phyloP scores from a whole-genome alignment of 345 rosid genomes.

The Melastoma malabathricum region DNA sequence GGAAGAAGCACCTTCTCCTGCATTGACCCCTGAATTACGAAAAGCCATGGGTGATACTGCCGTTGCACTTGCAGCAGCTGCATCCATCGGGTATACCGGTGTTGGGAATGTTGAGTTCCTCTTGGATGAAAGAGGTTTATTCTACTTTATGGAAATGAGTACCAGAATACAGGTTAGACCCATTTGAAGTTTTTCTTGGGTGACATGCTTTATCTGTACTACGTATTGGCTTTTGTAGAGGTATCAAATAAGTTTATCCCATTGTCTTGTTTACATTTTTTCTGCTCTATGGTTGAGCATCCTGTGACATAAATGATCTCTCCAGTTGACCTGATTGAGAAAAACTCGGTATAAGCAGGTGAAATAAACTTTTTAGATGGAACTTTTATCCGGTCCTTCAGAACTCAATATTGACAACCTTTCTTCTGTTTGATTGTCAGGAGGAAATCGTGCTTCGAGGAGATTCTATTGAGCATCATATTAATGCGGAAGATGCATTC shows the following conservation, averaged over 20 bases:
- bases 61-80: conserved; percentile 96
- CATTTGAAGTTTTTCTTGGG: background rate
- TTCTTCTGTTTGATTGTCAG: conserved; percentile 20
- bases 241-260: background rate
- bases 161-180: conserved; percentile 82
- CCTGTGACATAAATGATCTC: conserved; percentile 99
- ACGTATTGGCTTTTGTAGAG: background rate
- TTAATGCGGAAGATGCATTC: conserved; percentile 97
- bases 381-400: background rate
- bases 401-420: background rate
- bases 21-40: conserved; percentile 80
- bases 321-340: conserved; percentile 87
- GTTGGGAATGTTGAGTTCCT: conserved; percentile 97
- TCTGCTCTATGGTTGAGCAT: conserved; percentile 67
- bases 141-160: conserved; percentile 99
- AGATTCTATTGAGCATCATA: conserved; percentile 96
- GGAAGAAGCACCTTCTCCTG: conserved; percentile 99
- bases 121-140: conserved; percentile 94
- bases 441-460: conserved; percentile 93
- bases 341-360: conserved; percentile 85
- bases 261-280: background rate
- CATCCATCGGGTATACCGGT: conserved; percentile 93
- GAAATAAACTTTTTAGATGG: background rate
- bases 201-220: background rate
- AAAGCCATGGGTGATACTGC: conserved; percentile 99